phyloP scores from a whole-genome alignment of 352 stramenopile species.

The Pythium plurisporium region DNA sequence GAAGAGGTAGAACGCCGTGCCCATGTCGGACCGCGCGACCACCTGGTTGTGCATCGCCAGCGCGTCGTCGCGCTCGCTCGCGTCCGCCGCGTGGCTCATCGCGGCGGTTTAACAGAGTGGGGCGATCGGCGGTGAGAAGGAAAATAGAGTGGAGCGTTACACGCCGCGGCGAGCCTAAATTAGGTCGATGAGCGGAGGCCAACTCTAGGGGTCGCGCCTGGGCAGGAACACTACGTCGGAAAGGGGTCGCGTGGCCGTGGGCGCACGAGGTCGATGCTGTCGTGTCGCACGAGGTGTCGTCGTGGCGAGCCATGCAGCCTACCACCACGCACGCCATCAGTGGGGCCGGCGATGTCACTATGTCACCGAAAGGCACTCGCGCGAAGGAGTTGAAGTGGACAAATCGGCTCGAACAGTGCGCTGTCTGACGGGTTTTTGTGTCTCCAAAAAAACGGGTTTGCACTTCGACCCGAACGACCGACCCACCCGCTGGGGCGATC shows the following conservation, averaged over 20 bases:
- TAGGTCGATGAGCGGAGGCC: no score
- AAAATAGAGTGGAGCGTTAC: no score
- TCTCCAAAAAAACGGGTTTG: background rate
- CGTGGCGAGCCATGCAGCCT: no score
- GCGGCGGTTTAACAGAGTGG: background rate
- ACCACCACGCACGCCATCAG: no score
- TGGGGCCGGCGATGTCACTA: background rate
- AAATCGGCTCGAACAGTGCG: background rate
- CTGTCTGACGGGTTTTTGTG: background rate
- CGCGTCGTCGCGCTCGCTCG: slow-evolving; percentile 19
- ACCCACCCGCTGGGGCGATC: slow-evolving; percentile 15
- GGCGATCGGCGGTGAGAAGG: background rate
- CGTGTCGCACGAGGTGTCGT: background rate
- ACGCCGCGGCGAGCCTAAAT: no score
- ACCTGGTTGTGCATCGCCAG: slow-evolving; percentile 41
- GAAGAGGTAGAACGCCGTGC: slow-evolving; percentile 73
- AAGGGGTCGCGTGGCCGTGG: no score
- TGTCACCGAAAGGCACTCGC: background rate
- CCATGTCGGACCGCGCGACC: slow-evolving; percentile 58
- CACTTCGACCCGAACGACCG: background rate
- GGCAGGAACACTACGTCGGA: no score
- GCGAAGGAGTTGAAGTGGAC: slow-evolving; percentile 20
- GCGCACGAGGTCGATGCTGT: no score
- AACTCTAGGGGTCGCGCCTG: no score
- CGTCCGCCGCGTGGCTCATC: background rate